phyloP scores from a whole-genome alignment of 1,284 basidiomycete species.

The Sporisorium graminicola region DNA sequence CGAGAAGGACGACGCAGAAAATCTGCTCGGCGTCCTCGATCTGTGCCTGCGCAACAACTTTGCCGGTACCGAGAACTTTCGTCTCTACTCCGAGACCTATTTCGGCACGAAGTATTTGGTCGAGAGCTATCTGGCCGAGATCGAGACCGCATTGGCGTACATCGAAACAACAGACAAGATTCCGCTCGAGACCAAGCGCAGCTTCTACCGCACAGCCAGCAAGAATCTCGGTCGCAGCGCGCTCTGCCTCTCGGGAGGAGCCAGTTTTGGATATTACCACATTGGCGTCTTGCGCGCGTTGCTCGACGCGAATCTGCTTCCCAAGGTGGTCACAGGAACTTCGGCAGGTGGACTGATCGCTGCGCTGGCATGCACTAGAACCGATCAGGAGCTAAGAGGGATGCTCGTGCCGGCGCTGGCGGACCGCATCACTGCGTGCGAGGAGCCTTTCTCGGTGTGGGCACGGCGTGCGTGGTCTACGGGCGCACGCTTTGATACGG shows the following conservation, averaged over 20 bases:
- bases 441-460: slow-evolving; percentile 79
- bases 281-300: slow-evolving; percentile 93
- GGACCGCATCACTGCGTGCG: slow-evolving; percentile 88
- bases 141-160: slow-evolving; percentile 54
- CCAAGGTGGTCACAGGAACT: slow-evolving; percentile 88
- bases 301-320: slow-evolving; percentile 86
- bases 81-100: slow-evolving; percentile 87
- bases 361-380: slow-evolving; percentile 84
- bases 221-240: slow-evolving; percentile 90
- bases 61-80: slow-evolving; percentile 89
- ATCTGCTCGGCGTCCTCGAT: slow-evolving; percentile 86
- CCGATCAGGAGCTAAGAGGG: slow-evolving; percentile 84
- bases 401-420: slow-evolving; percentile 75
- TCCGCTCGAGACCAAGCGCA: slow-evolving; percentile 86
- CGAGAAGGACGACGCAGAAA: slow-evolving; percentile 80
- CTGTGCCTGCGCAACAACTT: slow-evolving; percentile 94
- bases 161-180: slow-evolving; percentile 72
- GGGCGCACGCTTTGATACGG: slow-evolving; percentile 92
- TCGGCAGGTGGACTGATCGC: slow-evolving; percentile 85
- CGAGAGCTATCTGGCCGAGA: slow-evolving; percentile 61
- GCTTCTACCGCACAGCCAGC: slow-evolving; percentile 89
- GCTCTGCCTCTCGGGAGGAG: slow-evolving; percentile 92
- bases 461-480: slow-evolving; percentile 83
- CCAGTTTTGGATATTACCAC: slow-evolving; percentile 89
- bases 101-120: slow-evolving; percentile 65